Base-by-base conservation (phyloP, 1,284 basidiomycete genomes). In the Mycosarcoma mackinlayi region DNA sequence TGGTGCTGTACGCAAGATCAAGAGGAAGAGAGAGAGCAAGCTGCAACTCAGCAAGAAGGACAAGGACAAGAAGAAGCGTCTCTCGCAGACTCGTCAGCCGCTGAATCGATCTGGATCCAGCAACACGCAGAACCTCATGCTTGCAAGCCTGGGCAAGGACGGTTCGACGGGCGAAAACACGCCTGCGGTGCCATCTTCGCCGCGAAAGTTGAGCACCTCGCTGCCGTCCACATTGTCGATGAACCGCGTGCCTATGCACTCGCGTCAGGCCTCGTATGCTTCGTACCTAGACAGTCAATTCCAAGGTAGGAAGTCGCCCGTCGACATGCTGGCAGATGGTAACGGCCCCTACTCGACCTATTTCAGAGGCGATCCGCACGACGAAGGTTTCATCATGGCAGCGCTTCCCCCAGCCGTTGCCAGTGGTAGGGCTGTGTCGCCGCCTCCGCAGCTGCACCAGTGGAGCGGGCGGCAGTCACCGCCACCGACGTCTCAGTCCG, bases 361-460 rank as follows among this genome's bases (percentile, higher is more conserved):
- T 40, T 30, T 78, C 24, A 49, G 59, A 14, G 62, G 66, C 18
- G 68, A 76, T 45, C 61, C 74, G 28, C 62, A 75, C 42, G 76
- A 80, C 42, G 76, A 78, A 13, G 77, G 73, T 11, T 60, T 42
- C 39, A 80, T 80, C 50, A 80, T 78, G 77, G 72, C 75, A 10
- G 72, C 75, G 2, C 31, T 78, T 28, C 78, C 78, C 6, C 63
- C 75, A 0, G 39, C 50, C 3, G 37, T 37, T 10, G 51, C 31
- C 7, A 56, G 38, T 14, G 56, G 38, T 13, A 33, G 54, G 11
- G 45, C 67, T 5, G 56, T 57, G n/a, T 62, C 60, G 28, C 53
- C 60, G 16, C 63, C 57, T 9, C 59, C 62, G n/a, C 64, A 61
- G 21, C 35, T 54, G 53, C 59, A 68, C 28, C 61, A 65, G 40